Evolutionary conservation across 495 filamentous ascomycete species (phyloP), one percentile per base, ranked within the genome.

Genomic region (Chaetomidium leptoderma): DNA sequence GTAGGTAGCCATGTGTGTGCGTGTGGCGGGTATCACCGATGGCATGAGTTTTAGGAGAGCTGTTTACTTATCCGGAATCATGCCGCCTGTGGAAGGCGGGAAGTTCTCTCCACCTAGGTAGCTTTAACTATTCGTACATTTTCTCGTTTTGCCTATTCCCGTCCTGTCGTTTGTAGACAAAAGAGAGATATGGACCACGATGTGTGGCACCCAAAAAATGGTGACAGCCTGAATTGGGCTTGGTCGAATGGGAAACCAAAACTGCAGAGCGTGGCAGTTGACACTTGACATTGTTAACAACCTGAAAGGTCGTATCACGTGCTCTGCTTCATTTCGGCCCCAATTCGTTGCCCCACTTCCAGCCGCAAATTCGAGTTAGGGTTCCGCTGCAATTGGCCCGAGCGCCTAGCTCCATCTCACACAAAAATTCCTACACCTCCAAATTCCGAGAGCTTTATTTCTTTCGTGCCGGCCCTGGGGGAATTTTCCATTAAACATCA

Each of bases 321-420:
- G 55, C n/a, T 47, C 30, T 0, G 16, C 16, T 17, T n/a, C 13
- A 11, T 36, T 40, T 2, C n/a, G 1, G 51, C n/a, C 6, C 0
- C 19, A 21, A 24, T 11, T 4, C 1, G 1, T 21, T 13, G 3
- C 21, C 24, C 43, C 43, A 49, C 35, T 32, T 11, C 19, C 33
- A 56, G 47, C 24, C n/a, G 40, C 26, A 30, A 54, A 54, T 6
- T 17, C 26, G 17, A 30, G 53, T 70, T 69, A 70, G 68, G 68
- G 68, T 62, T 70, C 66, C 63, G 64, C 62, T 69, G 43, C 56
- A 36, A 59, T 59, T 65, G 66, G 68, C 42, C 56, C 60, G 40
- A 58, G 64, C 66, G 52, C 39, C 26, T 10, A 44, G 55, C 59
- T 60, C 60, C 53, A 59, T 60, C 59, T 62, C 69, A 66, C 66